These are phyloP conservation scores for Triangularia verruculosa DNA, from an alignment of 2,329 filamentous ascomycete genomes.

Conservation along the genomic window DNA sequence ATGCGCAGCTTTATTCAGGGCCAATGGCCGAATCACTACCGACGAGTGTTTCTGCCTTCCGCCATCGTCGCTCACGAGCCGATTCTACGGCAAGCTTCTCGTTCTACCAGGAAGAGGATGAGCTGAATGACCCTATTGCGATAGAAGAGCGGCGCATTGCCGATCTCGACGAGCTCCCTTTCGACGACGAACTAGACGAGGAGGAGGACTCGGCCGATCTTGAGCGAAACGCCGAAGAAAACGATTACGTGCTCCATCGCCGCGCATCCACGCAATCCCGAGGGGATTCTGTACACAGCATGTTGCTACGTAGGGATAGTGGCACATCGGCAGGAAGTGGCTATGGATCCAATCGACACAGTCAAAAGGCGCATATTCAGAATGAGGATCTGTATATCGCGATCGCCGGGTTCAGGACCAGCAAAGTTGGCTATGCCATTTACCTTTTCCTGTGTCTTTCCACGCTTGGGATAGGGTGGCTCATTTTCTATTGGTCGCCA, in stretches of 20 bases:
- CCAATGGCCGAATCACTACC: constrained; percentile 95
- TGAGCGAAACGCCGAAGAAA: constrained; percentile 33
- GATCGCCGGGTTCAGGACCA: constrained; percentile 86
- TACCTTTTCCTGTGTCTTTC: constrained; percentile 70
- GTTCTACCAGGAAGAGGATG: constrained; percentile 73
- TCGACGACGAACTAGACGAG: constrained; percentile 34
- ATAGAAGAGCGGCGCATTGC: constrained; percentile 33
- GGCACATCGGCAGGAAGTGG: constrained; percentile 65
- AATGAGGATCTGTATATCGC: constrained; percentile 94
- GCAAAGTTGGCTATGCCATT: constrained; percentile 60
- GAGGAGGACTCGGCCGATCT: constrained; percentile 38
- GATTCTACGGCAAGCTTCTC: constrained; percentile 87
- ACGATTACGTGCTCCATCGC: constrained; percentile 53
- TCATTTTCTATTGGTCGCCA: constrained; percentile 87
- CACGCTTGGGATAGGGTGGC: constrained; percentile 75
- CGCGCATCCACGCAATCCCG: constrained; percentile 61
- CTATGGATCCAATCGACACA: constrained; percentile 61
- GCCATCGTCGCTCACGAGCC: constrained; percentile 74
- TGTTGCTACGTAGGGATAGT: constrained; percentile 71
- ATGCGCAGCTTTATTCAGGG: constrained; percentile 71
- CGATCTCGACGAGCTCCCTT: constrained; percentile 41
- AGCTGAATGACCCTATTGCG: constrained; percentile 32
- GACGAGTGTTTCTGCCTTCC: constrained; percentile 87
- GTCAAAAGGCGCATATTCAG: constrained; percentile 88
- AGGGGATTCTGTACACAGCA: constrained; percentile 51